Evolutionary conservation across 768 basidiomycete species (phyloP).

Genomic region (Trametopsis cervina): DNA sequence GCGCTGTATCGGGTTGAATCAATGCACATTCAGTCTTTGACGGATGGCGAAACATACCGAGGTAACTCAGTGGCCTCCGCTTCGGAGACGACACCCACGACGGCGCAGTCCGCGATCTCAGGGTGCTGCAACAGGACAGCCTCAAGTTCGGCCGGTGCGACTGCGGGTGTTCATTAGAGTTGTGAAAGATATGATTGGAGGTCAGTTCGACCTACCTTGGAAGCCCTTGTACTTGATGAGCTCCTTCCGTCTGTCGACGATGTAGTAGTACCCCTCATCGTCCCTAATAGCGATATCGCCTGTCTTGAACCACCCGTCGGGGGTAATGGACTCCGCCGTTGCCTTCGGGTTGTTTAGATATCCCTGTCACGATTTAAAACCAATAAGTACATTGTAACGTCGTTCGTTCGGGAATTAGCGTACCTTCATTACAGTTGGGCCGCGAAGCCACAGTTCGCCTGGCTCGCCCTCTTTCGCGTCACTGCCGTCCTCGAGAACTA

Average conservation of each 20-base stretch:
- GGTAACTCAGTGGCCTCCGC: conserved; percentile 79
- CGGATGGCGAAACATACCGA: conserved; percentile 32
- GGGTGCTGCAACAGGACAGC: conserved; percentile 68
- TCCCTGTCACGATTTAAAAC: conserved; percentile 44
- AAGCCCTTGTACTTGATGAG: conserved; percentile 81
- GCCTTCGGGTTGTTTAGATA: conserved; percentile 70
- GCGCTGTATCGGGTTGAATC: conserved; percentile 33
- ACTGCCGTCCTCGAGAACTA: conserved; percentile 59
- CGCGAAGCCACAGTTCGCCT: conserved; percentile 81
- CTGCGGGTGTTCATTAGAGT: conserved; percentile 28
- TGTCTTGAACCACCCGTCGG: conserved; percentile 82
- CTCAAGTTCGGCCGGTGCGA: conserved; percentile 85
- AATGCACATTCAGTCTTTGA: neutral
- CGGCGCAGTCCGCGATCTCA: conserved; percentile 71
- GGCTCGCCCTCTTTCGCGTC: conserved; percentile 45
- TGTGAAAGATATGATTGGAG: neutral
- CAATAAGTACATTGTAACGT: neutral
- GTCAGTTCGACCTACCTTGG: conserved; percentile 53
- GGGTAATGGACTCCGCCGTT: conserved; percentile 61
- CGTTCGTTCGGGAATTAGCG: neutral
- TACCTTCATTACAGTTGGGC: conserved; percentile 77
- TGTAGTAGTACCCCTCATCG: conserved; percentile 62
- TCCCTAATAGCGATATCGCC: conserved; percentile 74
- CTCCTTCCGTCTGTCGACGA: conserved; percentile 71
- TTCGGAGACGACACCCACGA: conserved; percentile 65